Conservation (phyloP, 2,329 filamentous ascomycete genomes). For the Rachicladosporium sp. region DNA sequence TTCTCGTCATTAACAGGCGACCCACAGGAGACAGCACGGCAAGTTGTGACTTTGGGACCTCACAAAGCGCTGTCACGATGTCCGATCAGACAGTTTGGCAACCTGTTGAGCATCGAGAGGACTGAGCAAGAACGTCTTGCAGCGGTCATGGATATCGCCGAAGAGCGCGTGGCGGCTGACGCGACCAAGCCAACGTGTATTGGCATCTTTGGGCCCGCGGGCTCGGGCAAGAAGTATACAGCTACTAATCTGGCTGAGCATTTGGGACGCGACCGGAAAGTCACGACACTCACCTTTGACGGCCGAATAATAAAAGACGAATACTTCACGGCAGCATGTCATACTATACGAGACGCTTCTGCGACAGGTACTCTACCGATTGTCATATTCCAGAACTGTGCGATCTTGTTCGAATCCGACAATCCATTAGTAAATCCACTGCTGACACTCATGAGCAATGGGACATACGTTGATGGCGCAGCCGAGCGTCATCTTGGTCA, state of each 20-base stretch:
- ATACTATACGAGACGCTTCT: conserved; percentile 19
- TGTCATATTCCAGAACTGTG: conserved; percentile 22
- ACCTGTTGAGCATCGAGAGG: conserved; percentile 19
- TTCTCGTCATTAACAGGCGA: conserved; percentile 22
- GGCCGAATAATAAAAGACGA: conserved; percentile 16
- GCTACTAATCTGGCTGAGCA: conserved; percentile 18
- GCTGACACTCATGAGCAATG: conserved; percentile 19
- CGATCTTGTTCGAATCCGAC: conserved; percentile 16
- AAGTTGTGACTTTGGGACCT: conserved; percentile 19
- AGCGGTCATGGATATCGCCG: conserved; percentile 18
- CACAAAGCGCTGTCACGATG: conserved; percentile 19
- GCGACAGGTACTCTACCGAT: conserved; percentile 16
- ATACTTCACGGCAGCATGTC: conserved; percentile 18
- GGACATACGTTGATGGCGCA: conserved; percentile 18
- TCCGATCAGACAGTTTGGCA: conserved; percentile 16
- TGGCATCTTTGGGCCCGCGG: conserved; percentile 18
- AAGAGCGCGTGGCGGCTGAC: conserved; percentile 16
- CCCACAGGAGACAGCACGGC: conserved; percentile 20
- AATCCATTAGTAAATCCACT: conserved; percentile 18
- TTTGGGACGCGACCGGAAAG: conserved; percentile 8
- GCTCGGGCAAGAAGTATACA: conserved; percentile 23
- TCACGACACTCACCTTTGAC: conserved; percentile 18
- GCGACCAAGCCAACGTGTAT: conserved; percentile 19
- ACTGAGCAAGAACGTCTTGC: conserved; percentile 21
- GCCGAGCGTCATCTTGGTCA: conserved; percentile 16